Evolutionary conservation across 352 stramenopile species (phyloP), one percentile per base, ranked within the genome.

Genomic region (Globisporangium cystogenes): DNA sequence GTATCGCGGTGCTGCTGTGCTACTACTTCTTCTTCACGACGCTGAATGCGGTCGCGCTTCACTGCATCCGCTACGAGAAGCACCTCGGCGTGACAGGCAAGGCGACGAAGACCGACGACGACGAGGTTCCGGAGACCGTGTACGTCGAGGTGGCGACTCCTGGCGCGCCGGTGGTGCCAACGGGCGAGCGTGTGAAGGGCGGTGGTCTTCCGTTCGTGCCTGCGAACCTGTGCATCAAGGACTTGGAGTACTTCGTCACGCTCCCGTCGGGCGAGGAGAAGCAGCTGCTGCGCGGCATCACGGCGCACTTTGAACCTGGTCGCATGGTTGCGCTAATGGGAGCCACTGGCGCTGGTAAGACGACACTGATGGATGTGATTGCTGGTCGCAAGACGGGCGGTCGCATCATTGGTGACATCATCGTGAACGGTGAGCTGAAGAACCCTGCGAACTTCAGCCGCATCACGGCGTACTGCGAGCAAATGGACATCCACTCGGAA

Each of bases 401-500:
- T 8, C 66, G 66, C 7, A 75, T 95, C 31, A 67, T 65, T 36
- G 89, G 90, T n/a, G 58, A 92, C 7, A 77, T 97, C 48, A 56
- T 68, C 7, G 59, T 97, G 18, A 97, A 97, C 62, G 88, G 87
- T 33, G 78, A 88, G 53, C 50, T 60, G 2, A 93, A 66, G 27
- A 23, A 60, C 35, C 54, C 39, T 3, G 15, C 4, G 37, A 77
- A 64, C 33, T 70, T 77, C 53, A 72, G 47, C 18, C 54, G 47
- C 20, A 55, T 55, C 88, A 15, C 65, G 98, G 70, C 72, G 2
- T 86, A 84, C 56, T 86, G 75, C 40, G 67, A 86, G 46, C 91
- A 97, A 55, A 94, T 95, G 51, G 91, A 97, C 59, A 81, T 87
- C 41, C 77, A 97, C 59, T 84, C 76, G 4, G 76, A 80, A 20